Conservation (phyloP, 108 stramenopile genomes). For the Pelagomonas calceolata region DNA sequence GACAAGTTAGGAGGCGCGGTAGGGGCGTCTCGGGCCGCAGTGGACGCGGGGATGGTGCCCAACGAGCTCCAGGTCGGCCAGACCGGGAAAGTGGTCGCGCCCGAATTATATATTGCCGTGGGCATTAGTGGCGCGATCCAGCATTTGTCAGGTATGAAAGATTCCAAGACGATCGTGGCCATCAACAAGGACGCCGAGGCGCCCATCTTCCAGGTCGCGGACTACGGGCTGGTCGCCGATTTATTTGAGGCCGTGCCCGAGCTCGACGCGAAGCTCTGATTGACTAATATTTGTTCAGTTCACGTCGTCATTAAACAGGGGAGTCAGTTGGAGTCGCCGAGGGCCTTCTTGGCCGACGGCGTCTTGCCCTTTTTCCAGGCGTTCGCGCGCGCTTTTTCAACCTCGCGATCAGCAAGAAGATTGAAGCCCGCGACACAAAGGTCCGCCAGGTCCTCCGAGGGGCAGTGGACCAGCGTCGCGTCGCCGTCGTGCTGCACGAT, state of each 20-base stretch:
- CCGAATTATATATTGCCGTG: slow-evolving; percentile 82
- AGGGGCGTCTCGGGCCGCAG: slow-evolving; percentile 84
- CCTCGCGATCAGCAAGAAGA: too few species aligned
- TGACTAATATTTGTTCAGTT: too few species aligned
- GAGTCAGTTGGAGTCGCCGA: too few species aligned
- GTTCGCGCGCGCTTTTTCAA: too few species aligned
- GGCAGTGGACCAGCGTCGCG: neutral
- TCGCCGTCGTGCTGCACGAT: too few species aligned
- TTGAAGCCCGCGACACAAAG: neutral
- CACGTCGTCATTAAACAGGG: too few species aligned
- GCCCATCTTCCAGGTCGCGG: slow-evolving; percentile 95
- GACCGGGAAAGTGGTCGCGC: slow-evolving; percentile 95
- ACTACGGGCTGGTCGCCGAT: slow-evolving; percentile 91
- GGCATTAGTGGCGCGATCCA: slow-evolving; percentile 99
- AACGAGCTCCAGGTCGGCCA: slow-evolving; percentile 99
- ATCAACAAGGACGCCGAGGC: slow-evolving; percentile 99
- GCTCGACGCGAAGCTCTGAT: slow-evolving; percentile 72
- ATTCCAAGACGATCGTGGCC: slow-evolving; percentile 95
- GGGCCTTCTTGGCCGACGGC: too few species aligned
- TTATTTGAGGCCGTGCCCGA: slow-evolving; percentile 94
- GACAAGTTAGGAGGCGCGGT: slow-evolving; percentile 92
- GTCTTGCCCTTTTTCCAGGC: too few species aligned
- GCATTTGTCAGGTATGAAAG: slow-evolving; percentile 98
- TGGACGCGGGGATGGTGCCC: slow-evolving; percentile 94
- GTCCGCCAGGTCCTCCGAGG: neutral